These are phyloP conservation scores for Scopulariopsis brevicaulis DNA, from an alignment of 2,329 filamentous ascomycete genomes.

Conservation along the genomic window DNA sequence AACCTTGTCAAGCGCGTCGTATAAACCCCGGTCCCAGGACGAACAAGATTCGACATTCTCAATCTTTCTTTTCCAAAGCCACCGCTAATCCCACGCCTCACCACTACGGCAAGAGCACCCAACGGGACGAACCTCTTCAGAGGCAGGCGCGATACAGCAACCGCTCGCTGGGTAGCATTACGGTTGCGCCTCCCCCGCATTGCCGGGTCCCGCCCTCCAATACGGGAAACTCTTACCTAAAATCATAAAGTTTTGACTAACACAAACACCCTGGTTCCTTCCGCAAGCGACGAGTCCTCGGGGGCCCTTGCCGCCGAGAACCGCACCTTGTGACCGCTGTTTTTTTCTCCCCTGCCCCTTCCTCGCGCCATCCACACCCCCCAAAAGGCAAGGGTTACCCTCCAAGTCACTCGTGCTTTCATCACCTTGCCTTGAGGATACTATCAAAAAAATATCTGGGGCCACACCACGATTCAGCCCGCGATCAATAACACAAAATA, in stretches of 20 bases:
- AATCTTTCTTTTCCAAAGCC: slow-evolving; percentile 7
- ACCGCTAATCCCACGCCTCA: neutral
- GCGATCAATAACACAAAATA: neutral
- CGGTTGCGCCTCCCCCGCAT: slow-evolving; percentile 2
- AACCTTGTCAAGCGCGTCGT: neutral
- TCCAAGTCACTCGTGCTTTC: neutral
- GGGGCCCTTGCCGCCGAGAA: neutral
- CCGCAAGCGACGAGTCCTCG: neutral
- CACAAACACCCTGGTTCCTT: slow-evolving; percentile 19
- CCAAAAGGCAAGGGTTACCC: neutral
- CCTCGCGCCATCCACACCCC: neutral
- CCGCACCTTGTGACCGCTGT: slow-evolving; percentile 1
- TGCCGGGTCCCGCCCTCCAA: slow-evolving; percentile 1
- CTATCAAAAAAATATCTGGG: neutral
- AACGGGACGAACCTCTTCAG: neutral
- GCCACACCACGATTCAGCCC: neutral
- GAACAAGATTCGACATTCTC: neutral
- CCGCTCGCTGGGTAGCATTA: neutral
- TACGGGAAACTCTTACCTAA: slow-evolving; percentile 29
- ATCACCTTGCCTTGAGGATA: neutral
- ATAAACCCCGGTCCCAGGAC: neutral
- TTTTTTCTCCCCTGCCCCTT: neutral
- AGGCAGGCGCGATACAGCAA: neutral
- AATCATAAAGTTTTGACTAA: slow-evolving; percentile 30
- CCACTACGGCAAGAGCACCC: neutral